Conservation (phyloP, 1,139 yeast species). For the Magnusiomyces sp. region DNA sequence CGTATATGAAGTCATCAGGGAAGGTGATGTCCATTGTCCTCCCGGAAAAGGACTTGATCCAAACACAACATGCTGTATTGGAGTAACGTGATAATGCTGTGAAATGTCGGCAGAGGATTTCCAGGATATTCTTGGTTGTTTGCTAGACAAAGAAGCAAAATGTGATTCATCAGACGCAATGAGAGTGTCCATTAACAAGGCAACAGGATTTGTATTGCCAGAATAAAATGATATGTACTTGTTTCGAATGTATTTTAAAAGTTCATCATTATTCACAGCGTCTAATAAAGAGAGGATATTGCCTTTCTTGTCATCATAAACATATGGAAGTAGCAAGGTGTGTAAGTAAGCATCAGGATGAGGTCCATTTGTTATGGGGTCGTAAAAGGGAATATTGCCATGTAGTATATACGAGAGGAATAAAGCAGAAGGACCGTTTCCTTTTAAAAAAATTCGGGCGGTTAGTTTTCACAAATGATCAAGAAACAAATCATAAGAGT, state of each 20-base stretch:
- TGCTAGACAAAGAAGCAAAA: conserved; percentile 18
- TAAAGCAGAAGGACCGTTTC: conserved; percentile 32
- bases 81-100: neutral
- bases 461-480: too few relatives aligned
- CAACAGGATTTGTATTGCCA: conserved; percentile 23
- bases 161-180: conserved; percentile 27
- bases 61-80: conserved; percentile 22
- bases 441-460: conserved; percentile 11
- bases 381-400: conserved; percentile 30
- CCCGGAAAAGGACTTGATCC: conserved; percentile 27
- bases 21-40: conserved; percentile 30
- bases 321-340: conserved; percentile 18
- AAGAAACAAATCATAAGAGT: neutral
- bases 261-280: conserved; percentile 19
- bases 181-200: conserved; percentile 27
- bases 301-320: neutral
- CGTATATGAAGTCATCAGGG: neutral
- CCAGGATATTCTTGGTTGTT: conserved; percentile 26
- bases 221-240: conserved; percentile 23
- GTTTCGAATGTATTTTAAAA: conserved; percentile 20
- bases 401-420: conserved; percentile 27
- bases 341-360: conserved; percentile 29
- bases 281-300: conserved; percentile 17
- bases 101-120: conserved; percentile 11
- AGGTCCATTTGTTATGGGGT: conserved; percentile 23